Evolutionary conservation across 2,329 filamentous ascomycete genomes (phyloP), one percentile per base, ranked within the genome.

Genomic region (Phialophora verrucosa): DNA sequence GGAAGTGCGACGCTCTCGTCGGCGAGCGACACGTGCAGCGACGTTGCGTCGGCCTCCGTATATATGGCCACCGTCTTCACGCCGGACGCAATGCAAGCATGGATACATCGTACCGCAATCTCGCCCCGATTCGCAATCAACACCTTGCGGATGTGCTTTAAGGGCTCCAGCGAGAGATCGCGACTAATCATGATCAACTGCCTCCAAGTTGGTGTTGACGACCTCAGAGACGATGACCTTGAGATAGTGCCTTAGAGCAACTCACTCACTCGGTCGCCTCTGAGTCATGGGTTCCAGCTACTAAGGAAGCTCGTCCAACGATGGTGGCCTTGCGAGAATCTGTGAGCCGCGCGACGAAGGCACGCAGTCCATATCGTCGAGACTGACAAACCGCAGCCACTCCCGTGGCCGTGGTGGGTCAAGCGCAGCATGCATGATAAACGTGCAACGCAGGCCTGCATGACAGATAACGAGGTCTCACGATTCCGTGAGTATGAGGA

Each of bases 101-200:
- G 14, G 57, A 49, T 59, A 23, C 38, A 31, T 27, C 57, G 27
- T n/a, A 59, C 57, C 1, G 57, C 57, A 31, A 59, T 59, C 42
- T 59, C 57, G 17, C 57, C 57, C 7, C 57, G 57, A 25, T 59
- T 59, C 38, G 57, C 57, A 47, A 59, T 47, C 35, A 59, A 31
- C 38, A 59, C 57, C 23, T 51, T 51, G 35, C 35, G 35, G 35
- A 42, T 42, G 35, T 42, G 35, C 35, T 17, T 17, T 10, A 42
- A 42, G 4, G 35, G 35, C 17, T 17, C 35, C 35, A 42, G 5
- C 35, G 14, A 42, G 12, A 42, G 35, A 17, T 42, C 35, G 35
- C 35, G 35, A 14, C 14, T 42, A 17, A 42, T 42, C 35, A 42
- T 42, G 35, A 42, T 42, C 35, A 17, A 42, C 17, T 17, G 35